Evolutionary conservation across 2,329 filamentous ascomycete species (phyloP), one percentile per base, ranked within the genome.

Genomic region (Neurospora sp.): DNA sequence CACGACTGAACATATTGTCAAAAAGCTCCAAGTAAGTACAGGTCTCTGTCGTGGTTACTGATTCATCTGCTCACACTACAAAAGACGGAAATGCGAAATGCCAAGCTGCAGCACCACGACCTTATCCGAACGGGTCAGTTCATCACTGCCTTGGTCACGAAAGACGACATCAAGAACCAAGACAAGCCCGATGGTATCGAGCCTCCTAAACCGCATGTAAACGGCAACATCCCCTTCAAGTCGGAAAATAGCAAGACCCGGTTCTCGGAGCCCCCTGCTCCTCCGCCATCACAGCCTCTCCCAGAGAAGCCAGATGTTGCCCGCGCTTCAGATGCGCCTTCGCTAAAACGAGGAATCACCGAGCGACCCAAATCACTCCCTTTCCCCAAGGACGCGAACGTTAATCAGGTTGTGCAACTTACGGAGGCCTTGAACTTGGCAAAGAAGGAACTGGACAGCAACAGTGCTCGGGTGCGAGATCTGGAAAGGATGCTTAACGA

Each of bases 1-100:
- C 73, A 96, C 93, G 7, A 96, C 96, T 62, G 96, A 99, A 78
- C 93, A 97, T 75, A 94, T 99, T 70, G 91, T 97, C 46, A 97
- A 97, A 78, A 90, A 89, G 77, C 83, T 96, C 68, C 91, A 92
- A 78, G 92, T 94, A 84, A 83, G 89, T 86, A 4, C 17, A 40
- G 9, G 23, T 33, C 19, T 4, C 39, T 39, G 40, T 2, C 9
- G 10, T 23, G 28, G 40, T 67, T 15, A 11, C 3, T 46, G 58
- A 67, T 52, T 68, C 68, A 52, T 38, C 46, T 39, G 4, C 72
- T 77, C n/a, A 77, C 76, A 28, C 74, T 62, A 36, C 52, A 36
- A 62, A 73, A 97, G 93, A 87, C 89, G 76, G 96, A 99, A 81
- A 93, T 98, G 86, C 93, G 94, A 78, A 90, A 90, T 76, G 95